Evolutionary conservation across 1,284 basidiomycete species (phyloP).

Genomic region (Fomitopsis pinicola): DNA sequence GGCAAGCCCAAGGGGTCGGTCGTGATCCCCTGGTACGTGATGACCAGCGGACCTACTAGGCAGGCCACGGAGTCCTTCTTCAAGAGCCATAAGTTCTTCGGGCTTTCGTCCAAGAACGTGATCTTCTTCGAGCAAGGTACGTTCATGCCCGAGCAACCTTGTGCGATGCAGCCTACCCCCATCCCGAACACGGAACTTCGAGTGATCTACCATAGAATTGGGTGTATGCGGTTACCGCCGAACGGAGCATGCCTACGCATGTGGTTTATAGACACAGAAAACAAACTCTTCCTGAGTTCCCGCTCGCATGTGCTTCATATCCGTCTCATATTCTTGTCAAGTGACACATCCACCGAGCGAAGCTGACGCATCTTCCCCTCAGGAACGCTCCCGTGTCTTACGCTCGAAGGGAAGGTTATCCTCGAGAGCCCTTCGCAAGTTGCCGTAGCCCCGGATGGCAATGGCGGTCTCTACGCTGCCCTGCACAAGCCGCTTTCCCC

Average conservation of each 20-base stretch:
- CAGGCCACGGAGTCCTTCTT: slow-evolving; percentile 88
- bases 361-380: slow-evolving; percentile 10
- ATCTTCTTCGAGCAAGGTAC: slow-evolving; percentile 97
- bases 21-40: slow-evolving; percentile 93
- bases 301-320: slow-evolving; percentile 1
- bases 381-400: slow-evolving; percentile 96
- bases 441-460: slow-evolving; percentile 95
- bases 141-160: slow-evolving; percentile 14
- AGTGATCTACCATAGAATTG: too few relatives aligned
- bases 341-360: slow-evolving; percentile 2
- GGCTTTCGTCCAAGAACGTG: slow-evolving; percentile 77
- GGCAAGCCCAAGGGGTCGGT: slow-evolving; percentile 55
- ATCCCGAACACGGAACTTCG: too few relatives aligned
- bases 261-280: not conserved
- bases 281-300: not conserved
- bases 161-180: not conserved
- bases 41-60: slow-evolving; percentile 97
- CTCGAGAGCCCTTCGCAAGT: slow-evolving; percentile 77
- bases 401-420: slow-evolving; percentile 91
- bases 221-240: not conserved
- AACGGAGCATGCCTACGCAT: not conserved
- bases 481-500: slow-evolving; percentile 74
- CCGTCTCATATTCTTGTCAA: not conserved
- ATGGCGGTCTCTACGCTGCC: slow-evolving; percentile 95
- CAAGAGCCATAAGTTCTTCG: slow-evolving; percentile 76